phyloP scores from a whole-genome alignment of 1,284 basidiomycete species.

The Cronartium quercuum region DNA sequence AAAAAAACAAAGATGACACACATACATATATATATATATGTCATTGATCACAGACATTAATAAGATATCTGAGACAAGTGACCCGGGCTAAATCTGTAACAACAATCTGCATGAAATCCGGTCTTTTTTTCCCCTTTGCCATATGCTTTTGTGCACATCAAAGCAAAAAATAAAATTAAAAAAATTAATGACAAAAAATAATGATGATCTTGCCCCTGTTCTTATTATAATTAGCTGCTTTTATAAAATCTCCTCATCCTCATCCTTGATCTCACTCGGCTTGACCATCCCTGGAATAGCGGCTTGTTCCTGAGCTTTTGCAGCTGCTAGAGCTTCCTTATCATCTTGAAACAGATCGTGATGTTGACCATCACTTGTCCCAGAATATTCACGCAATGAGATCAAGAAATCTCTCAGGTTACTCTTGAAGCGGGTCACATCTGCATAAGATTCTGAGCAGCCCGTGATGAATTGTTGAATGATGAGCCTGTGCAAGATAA shows the following conservation, averaged over 20 bases:
- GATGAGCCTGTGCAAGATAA: slow-evolving; percentile 53
- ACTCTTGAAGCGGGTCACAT: slow-evolving; percentile 88
- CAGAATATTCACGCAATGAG: slow-evolving; percentile 66
- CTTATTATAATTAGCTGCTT: no score
- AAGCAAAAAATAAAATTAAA: no score
- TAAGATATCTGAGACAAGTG: no score
- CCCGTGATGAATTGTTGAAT: slow-evolving; percentile 72
- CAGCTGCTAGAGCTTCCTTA: slow-evolving; percentile 75
- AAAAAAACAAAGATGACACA: no score
- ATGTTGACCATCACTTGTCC: slow-evolving; percentile 59
- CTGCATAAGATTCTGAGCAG: slow-evolving; percentile 76
- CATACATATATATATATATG: no score
- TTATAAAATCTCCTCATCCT: slow-evolving; percentile 63
- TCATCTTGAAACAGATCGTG: slow-evolving; percentile 87
- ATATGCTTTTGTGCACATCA: background rate
- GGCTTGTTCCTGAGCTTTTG: slow-evolving; percentile 70
- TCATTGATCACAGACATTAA: no score
- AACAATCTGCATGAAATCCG: no score
- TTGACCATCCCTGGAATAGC: slow-evolving; percentile 98
- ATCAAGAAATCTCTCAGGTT: slow-evolving; percentile 62
- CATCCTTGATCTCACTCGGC: slow-evolving; percentile 79
- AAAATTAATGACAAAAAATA: no score
- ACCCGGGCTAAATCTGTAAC: no score
- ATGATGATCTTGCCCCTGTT: no score
- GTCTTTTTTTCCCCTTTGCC: background rate